Evolutionary conservation across 192 early-diverging fungal genomes (phyloP).

Genomic region (Irineochytrium annulatum): DNA sequence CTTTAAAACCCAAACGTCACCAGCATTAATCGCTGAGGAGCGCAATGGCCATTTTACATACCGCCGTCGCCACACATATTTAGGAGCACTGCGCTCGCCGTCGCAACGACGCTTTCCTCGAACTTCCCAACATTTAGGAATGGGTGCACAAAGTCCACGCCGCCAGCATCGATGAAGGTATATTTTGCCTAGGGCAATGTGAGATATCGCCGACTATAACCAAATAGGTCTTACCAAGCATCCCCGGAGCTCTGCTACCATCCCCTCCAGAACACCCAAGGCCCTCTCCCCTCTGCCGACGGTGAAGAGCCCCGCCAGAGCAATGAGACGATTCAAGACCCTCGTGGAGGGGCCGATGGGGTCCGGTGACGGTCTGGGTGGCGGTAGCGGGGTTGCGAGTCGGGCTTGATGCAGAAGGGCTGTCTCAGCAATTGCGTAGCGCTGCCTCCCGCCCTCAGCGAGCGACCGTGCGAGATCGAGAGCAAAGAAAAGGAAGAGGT

Average conservation of each 20-base stretch:
- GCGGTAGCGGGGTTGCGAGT: background rate
- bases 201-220: background rate
- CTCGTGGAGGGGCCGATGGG: background rate
- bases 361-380: background rate
- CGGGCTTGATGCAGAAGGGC: background rate
- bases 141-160: background rate
- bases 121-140: background rate
- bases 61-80: background rate
- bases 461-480: background rate
- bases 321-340: background rate
- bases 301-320: background rate
- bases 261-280: background rate
- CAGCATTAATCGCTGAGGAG: background rate
- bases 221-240: constrained; percentile 2
- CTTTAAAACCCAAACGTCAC: background rate
- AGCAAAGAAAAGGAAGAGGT: background rate
- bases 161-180: background rate
- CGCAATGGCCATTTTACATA: background rate
- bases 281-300: background rate
- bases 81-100: background rate
- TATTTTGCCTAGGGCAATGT: background rate
- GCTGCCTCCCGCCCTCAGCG: background rate
- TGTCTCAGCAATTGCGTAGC: background rate
- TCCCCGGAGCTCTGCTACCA: background rate
- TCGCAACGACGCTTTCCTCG: background rate